Evolutionary conservation across 768 basidiomycete genomes (phyloP), one percentile per base, ranked within the genome.

Genomic region (Cystofilobasidium macerans): DNA sequence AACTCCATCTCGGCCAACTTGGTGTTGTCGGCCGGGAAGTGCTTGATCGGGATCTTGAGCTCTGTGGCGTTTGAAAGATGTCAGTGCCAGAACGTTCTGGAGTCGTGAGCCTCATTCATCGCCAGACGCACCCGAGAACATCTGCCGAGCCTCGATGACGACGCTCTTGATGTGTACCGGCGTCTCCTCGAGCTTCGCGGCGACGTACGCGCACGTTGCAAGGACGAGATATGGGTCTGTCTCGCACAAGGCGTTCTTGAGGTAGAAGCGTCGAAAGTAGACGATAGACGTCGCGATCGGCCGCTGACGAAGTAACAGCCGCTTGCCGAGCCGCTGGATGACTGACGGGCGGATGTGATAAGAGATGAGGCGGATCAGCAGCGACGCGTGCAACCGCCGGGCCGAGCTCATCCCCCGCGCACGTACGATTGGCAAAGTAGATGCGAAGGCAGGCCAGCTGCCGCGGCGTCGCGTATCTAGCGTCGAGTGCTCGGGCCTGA

Each of bases 1-100:
- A 98, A 98, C 74, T 98, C 94, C 93, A 97, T 97, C 75, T 99
- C 95, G 4, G 93, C 95, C 18, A 99, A 79, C 73, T 90, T 92
- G 14, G 86, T 83, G 71, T 93, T 87, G 73, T 95, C 92, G 0
- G 86, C 82, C 0, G 88, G 84, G 73, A 95, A 94, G n/a, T 81
- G 77, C 73, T 87, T 86, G 73, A 87, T 79, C 6, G 61, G 56
- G 48, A 68, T 68, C 30, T 45, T 58, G 48, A 68, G 67, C 20
- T 68, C 67, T 68, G 62, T 24, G 30, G 24, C 5, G n/a, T n/a
- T n/a, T n/a, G 14, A 54, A 9, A 6, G 30, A 4, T 2, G 18
- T 42, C 42, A 20, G 26, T 12, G 18, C 38, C 9, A 16, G n/a
- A n/a, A n/a, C n/a, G n/a, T n/a, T n/a, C n/a, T n/a, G n/a, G n/a